These are phyloP conservation scores for Suillus placidus DNA, from an alignment of 768 basidiomycete species.

Conservation along the genomic window DNA sequence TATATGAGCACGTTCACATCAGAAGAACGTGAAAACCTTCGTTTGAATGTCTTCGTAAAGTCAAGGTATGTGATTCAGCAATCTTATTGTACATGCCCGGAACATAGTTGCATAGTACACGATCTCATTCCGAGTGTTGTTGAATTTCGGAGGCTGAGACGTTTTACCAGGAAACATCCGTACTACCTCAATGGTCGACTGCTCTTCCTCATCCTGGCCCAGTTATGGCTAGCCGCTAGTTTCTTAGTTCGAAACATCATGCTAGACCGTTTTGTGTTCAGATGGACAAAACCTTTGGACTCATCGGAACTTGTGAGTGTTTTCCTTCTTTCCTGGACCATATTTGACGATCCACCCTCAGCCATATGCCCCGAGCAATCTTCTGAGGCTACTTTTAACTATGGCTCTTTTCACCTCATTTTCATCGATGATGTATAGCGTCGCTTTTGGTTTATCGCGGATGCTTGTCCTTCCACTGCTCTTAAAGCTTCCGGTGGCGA, in stretches of 20 bases:
- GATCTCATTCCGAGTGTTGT: neutral
- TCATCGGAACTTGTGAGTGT: constrained; percentile 23
- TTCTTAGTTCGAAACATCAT: constrained; percentile 63
- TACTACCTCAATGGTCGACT: constrained; percentile 72
- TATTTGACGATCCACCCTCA: constrained; percentile 3
- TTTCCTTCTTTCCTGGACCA: neutral
- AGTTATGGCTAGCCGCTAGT: constrained; percentile 46
- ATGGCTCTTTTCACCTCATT: too few relatives aligned
- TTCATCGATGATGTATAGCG: too few relatives aligned
- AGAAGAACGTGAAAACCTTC: too few relatives aligned
- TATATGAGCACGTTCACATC: too few relatives aligned
- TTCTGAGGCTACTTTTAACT: too few relatives aligned
- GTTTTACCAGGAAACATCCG: constrained; percentile 64
- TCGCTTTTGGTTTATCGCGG: too few relatives aligned
- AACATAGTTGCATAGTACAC: constrained; percentile 16
- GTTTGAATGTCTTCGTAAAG: too few relatives aligned
- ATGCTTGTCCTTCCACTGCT: too few relatives aligned
- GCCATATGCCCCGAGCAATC: constrained; percentile 26
- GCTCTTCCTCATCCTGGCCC: constrained; percentile 59
- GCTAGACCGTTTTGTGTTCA: constrained; percentile 59
- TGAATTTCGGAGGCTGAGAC: constrained; percentile 4
- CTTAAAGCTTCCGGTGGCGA: constrained; percentile 57
- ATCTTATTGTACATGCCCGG: neutral
- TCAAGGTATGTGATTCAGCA: too few relatives aligned
- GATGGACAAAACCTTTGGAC: constrained; percentile 37